Base-by-base conservation (phyloP, 139 green algal genomes). In the Penium margaritaceum region DNA sequence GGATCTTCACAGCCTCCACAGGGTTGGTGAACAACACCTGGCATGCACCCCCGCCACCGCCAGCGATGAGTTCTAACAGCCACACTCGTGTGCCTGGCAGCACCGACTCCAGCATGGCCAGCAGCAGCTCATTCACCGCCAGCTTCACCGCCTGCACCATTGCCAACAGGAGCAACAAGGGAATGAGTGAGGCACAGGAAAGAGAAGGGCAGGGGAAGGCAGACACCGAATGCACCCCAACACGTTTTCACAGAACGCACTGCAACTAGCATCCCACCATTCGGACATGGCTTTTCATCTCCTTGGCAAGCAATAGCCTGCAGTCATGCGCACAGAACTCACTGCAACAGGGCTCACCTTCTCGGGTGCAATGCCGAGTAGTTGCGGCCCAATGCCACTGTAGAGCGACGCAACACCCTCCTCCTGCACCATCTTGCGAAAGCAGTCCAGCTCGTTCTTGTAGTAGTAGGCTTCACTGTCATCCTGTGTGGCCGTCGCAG, bases 21-120 rank as follows among this genome's bases (percentile, higher is more conserved):
- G 70, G 70, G 43, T 77, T 77, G 24, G 70, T 70, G 41, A 77
- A 70, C 21, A 77, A 55, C n/a, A 77, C 55, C 39, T 77, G 70
- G 14, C 53, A 63, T 27, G 70, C 37, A 3, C 70, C 70, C 2
- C 34, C 54, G 5, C 54, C 54, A 30, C 70, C 55, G 32, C 70
- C 70, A 6, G 70, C 70, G 15, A 77, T 41, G 30, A 77, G 19
- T 29, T 70, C 70, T 19, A 77, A 55, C 3, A 63, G n/a, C 55
- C 70, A 70, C 33, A 77, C 15, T 24, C 55, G 55, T 12, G 35
- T n/a, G 17, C 55, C 70, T 6, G 55, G 70, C 15, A 71, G 46
- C 1, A 14, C 5, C 33, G 19, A 71, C 32, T 71, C 70, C 9
- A 77, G 70, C 14, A 58, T 3, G 0, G 24, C 4, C 39, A 70